phyloP scores from a whole-genome alignment of 2,329 filamentous ascomycete species.

The Domatiomyces globalis region DNA sequence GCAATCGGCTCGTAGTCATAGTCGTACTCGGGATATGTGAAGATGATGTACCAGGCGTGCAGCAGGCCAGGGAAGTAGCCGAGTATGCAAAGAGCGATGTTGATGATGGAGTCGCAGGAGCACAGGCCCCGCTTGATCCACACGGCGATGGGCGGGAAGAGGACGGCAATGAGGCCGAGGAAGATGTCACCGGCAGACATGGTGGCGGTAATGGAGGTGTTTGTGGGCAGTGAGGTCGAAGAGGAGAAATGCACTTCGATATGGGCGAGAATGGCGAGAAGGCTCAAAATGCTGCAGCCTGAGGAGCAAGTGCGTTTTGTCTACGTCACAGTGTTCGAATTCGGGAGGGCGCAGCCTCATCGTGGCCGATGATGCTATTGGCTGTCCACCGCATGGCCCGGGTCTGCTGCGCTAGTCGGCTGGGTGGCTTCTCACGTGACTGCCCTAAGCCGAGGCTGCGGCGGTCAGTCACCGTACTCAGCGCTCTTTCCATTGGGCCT shows the following conservation, averaged over 20 bases:
- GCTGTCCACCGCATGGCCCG: too few relatives aligned
- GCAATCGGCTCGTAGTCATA: constrained; percentile 52
- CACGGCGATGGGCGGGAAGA: constrained; percentile 44
- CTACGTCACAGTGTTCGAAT: too few relatives aligned
- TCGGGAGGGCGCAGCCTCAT: neutral
- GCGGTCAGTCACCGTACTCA: neutral
- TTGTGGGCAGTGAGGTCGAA: neutral
- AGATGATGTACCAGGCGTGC: constrained; percentile 97
- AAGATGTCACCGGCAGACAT: constrained; percentile 24
- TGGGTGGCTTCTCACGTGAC: neutral
- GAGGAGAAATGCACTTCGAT: neutral
- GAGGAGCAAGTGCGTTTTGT: neutral
- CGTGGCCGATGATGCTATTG: neutral
- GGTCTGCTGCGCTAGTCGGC: too few relatives aligned
- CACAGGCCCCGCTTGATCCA: constrained; percentile 96
- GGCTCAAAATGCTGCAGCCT: neutral
- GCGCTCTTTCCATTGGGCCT: neutral
- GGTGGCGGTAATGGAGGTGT: constrained; percentile 11
- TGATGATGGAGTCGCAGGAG: constrained; percentile 83
- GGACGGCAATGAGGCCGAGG: constrained; percentile 32
- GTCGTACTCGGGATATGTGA: constrained; percentile 64
- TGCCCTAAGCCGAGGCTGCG: neutral
- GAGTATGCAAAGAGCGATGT: constrained; percentile 73
- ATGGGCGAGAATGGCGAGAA: neutral
- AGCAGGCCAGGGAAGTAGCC: constrained; percentile 75